Percentiles rank a stretch among this genome's conserved stretches.
These are phyloP conservation scores for Leptographium galeiforme DNA, from an alignment of 2,329 filamentous ascomycete genomes.

Conservation along the genomic window DNA sequence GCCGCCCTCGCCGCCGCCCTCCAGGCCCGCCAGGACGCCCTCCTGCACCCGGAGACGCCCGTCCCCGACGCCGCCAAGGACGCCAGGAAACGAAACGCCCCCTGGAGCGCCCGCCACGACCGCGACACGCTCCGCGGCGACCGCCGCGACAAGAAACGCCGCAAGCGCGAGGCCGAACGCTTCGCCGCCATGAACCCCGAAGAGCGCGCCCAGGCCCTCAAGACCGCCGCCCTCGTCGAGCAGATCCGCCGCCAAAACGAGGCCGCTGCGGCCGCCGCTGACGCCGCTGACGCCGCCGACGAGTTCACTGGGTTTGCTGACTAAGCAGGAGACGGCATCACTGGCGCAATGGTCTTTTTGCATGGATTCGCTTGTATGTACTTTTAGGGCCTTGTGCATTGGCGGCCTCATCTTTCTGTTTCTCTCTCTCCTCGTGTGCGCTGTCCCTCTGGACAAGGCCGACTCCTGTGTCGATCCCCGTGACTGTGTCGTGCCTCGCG, in stretches of 20 bases:
- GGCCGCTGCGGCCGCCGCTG: conserved; percentile 14
- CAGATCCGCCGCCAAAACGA: conserved; percentile 47
- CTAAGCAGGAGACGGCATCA: background rate
- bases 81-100: conserved; percentile 45
- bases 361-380: background rate
- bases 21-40: conserved; percentile 16
- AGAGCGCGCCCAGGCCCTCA: conserved; percentile 47
- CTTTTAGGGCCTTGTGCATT: background rate
- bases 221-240: conserved; percentile 51
- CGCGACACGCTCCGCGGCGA: conserved; percentile 44
- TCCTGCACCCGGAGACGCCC: conserved; percentile 14
- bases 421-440: background rate
- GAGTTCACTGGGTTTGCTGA: conserved; percentile 5
- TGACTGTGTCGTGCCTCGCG: background rate
- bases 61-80: conserved; percentile 24
- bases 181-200: conserved; percentile 55
- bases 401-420: background rate
- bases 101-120: conserved; percentile 62
- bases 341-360: background rate
- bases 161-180: conserved; percentile 43
- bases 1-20: conserved; percentile 36
- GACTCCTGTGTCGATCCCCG: background rate
- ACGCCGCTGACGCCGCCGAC: background rate
- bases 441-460: background rate
- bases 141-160: conserved; percentile 21